Base-by-base conservation (phyloP, 805 yeast genomes). In the Myxozyma nipponensis region DNA sequence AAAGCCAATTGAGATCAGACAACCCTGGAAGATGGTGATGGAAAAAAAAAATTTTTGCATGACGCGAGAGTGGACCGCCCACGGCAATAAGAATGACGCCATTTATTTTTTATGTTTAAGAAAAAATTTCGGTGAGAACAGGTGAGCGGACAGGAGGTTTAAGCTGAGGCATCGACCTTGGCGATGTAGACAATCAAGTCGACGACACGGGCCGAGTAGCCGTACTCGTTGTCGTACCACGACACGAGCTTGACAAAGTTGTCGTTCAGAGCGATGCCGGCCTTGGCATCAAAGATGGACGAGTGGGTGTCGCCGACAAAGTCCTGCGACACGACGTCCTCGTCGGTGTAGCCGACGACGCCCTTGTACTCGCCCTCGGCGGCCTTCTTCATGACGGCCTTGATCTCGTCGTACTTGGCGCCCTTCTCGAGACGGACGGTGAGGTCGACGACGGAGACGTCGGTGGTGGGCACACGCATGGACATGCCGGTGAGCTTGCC, bases 181-280 rank as follows among this genome's bases (percentile, higher is more conserved):
- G 95, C 91, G 69, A 85, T 82, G 78, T 79, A 83, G 74, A 84
- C 82, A 66, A 87, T 74, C 69, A 88, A 77, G 78, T 88, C 96
- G 63, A 88, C 95, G 63, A 88, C 95, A 80, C 96, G 88, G 76
- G 93, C 84, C 66, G 95, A 85, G 86, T 88, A 88, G 72, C 96
- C 96, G 78, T 72, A 88, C 79, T 88, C 96, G 77, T 88, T 88
- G 74, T 88, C 96, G 82, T 88, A 88, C 95, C 95, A 88, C 56
- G 95, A 79, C 74, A 87, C 77, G 69, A 88, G 79, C 82, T 88
- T 88, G 75, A 86, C 93, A 73, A 88, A 88, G 67, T 83, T 81
- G 71, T 88, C 87, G 72, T 88, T 83, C 68, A 88, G 77, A 69
- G 81, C 77, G 74, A 87, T 85, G 77, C 95, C 95, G 60, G 95